Percentiles rank a stretch among this genome's conserved stretches.
phyloP scores from a whole-genome alignment of 345 rosid genomes.

The Citrus unshiu region DNA sequence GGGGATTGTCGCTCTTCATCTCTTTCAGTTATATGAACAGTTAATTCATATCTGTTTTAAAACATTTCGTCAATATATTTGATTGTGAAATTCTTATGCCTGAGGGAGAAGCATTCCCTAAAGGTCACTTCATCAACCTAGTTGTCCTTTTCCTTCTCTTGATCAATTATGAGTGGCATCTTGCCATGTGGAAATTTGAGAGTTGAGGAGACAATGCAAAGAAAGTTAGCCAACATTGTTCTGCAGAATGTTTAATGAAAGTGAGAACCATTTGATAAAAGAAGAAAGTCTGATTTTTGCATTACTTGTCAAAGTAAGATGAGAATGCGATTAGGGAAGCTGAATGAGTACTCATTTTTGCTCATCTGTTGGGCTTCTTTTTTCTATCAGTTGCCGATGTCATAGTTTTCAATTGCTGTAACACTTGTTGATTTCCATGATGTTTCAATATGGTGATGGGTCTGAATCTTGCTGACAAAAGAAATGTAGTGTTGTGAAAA shows the following conservation, averaged over 20 bases:
- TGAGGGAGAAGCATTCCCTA: too few relatives aligned
- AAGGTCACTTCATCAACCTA: too few relatives aligned
- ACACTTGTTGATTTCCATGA: background rate
- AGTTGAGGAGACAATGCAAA: background rate
- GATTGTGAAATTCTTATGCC: background rate
- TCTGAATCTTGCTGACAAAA: background rate
- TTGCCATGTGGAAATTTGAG: background rate
- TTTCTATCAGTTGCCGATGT: background rate
- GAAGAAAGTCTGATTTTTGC: background rate
- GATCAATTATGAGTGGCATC: background rate
- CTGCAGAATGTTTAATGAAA: background rate
- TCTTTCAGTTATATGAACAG: background rate
- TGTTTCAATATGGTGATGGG: background rate
- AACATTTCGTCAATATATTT: background rate
- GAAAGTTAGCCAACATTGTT: background rate
- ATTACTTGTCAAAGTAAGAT: background rate
- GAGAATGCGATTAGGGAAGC: background rate
- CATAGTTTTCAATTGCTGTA: background rate
- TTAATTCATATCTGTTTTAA: background rate
- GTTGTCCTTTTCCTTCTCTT: too few relatives aligned
- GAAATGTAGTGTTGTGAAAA: background rate
- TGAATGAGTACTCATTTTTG: background rate
- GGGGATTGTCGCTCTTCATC: background rate
- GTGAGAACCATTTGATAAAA: background rate
- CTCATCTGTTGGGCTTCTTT: background rate